Conservation (phyloP, 495 filamentous ascomycete species). For the Aspergillus egyptiacus region DNA sequence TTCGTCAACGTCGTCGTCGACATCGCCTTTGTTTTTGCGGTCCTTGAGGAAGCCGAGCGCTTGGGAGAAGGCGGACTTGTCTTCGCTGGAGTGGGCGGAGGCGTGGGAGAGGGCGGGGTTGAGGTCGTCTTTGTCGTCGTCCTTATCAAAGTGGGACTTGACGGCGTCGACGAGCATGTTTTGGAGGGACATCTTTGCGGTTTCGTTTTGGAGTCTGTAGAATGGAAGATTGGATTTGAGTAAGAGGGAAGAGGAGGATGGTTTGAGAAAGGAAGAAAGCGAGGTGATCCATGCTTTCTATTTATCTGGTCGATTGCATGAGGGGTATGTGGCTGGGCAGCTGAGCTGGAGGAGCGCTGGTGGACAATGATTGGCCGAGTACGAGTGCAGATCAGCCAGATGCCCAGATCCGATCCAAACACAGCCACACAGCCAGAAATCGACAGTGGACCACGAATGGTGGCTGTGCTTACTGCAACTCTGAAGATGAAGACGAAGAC, state of each 20-base stretch:
- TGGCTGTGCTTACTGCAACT: too few relatives aligned
- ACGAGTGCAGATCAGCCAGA: neutral
- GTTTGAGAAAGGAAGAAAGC: too few relatives aligned
- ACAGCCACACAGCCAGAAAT: neutral
- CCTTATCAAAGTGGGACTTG: slow-evolving; percentile 5
- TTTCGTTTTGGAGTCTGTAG: neutral
- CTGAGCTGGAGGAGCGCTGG: neutral
- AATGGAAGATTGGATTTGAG: neutral
- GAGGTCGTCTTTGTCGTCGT: slow-evolving; percentile 34
- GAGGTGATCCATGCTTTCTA: slow-evolving; percentile 3
- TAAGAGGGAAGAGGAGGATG: neutral
- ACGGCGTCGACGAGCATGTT: slow-evolving; percentile 10
- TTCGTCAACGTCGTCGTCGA: slow-evolving; percentile 50
- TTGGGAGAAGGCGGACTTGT: slow-evolving; percentile 42
- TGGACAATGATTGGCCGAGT: neutral
- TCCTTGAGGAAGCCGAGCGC: slow-evolving; percentile 45
- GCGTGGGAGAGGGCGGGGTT: slow-evolving; percentile 45
- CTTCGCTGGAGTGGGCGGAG: slow-evolving; percentile 29
- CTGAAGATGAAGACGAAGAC: neutral
- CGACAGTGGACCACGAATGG: too few relatives aligned
- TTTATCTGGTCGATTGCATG: slow-evolving; percentile 3
- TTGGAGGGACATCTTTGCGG: slow-evolving; percentile 6
- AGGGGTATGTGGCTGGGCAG: slow-evolving; percentile 8
- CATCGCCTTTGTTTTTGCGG: slow-evolving; percentile 28
- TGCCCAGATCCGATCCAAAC: neutral